Conservation (phyloP, 2,329 filamentous ascomycete species). For the Arthrobotrys megalospora region DNA sequence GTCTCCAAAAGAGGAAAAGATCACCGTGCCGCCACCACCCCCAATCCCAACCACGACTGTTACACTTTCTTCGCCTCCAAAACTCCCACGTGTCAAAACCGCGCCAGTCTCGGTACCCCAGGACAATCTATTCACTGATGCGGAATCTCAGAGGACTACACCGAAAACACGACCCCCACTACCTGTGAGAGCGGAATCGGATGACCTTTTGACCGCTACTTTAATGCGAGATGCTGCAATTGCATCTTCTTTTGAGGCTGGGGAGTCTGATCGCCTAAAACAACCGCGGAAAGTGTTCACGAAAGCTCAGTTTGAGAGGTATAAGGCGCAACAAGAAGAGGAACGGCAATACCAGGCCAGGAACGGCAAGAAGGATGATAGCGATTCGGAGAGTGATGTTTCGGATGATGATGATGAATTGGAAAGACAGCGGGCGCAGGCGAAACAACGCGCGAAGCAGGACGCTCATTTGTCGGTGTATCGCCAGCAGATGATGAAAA, state of each 20-base stretch:
- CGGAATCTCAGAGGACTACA: conserved; percentile 62
- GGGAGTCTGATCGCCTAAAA: conserved; percentile 64
- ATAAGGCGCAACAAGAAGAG: conserved; percentile 79
- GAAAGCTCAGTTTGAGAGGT: conserved; percentile 86
- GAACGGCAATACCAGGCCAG: conserved; percentile 72
- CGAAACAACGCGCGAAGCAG: conserved; percentile 85
- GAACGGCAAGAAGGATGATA: conserved; percentile 68
- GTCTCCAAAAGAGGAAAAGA: conserved; percentile 25
- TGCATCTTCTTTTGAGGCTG: conserved; percentile 69
- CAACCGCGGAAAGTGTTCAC: conserved; percentile 86
- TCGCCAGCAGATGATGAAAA: conserved; percentile 96
- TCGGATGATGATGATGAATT: conserved; percentile 75
- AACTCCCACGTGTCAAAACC: conserved; percentile 52
- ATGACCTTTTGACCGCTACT: conserved; percentile 65
- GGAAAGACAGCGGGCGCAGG: conserved; percentile 80
- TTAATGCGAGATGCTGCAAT: conserved; percentile 69
- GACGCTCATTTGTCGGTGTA: conserved; percentile 92
- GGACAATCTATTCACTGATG: conserved; percentile 34
- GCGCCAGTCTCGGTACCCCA: conserved; percentile 50
- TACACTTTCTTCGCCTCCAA: conserved; percentile 47
- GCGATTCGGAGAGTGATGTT: conserved; percentile 71
- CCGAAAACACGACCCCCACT: conserved; percentile 61
- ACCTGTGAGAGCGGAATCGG: conserved; percentile 62
- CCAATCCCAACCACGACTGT: conserved; percentile 48
- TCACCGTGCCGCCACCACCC: conserved; percentile 33